phyloP scores from a whole-genome alignment of 179 eudicot species.

The Camellia oleifera region DNA sequence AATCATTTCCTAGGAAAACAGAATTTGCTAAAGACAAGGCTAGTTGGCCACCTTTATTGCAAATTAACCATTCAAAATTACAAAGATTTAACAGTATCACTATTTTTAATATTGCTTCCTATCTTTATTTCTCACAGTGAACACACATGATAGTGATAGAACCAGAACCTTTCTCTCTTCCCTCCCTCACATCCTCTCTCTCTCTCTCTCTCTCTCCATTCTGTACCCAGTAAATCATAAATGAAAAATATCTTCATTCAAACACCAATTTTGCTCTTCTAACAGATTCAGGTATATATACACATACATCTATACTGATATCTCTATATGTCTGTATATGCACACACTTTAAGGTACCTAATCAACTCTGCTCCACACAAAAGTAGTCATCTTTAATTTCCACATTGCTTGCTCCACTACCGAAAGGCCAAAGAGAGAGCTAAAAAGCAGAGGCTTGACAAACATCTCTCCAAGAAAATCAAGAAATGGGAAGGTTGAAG shows the following conservation, averaged over 20 bases:
- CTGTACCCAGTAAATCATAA: not conserved
- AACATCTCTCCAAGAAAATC: conserved; percentile 15
- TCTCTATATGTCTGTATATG: not conserved
- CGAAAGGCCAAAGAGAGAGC: not conserved
- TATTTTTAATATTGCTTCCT: not conserved
- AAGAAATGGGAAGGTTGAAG: conserved; percentile 25
- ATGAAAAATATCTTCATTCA: not conserved
- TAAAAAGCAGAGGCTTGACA: not conserved
- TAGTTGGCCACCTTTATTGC: not conserved
- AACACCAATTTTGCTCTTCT: not conserved
- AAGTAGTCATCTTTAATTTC: not conserved
- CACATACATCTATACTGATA: not conserved
- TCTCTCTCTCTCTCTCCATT: not conserved
- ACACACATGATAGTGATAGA: not conserved
- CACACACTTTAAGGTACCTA: not conserved
- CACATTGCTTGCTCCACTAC: conserved; percentile 7
- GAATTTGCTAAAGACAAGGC: not conserved
- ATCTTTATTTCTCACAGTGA: not conserved
- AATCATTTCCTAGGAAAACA: not conserved
- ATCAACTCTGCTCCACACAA: conserved; percentile 4
- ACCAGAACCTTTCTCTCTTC: not conserved
- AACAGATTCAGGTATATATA: not conserved
- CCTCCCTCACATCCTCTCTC: not conserved
- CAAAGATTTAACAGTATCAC: not conserved
- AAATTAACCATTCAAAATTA: not conserved